phyloP scores from a whole-genome alignment of 2,329 filamentous ascomycete species.

The Zymoseptoria passerinii region DNA sequence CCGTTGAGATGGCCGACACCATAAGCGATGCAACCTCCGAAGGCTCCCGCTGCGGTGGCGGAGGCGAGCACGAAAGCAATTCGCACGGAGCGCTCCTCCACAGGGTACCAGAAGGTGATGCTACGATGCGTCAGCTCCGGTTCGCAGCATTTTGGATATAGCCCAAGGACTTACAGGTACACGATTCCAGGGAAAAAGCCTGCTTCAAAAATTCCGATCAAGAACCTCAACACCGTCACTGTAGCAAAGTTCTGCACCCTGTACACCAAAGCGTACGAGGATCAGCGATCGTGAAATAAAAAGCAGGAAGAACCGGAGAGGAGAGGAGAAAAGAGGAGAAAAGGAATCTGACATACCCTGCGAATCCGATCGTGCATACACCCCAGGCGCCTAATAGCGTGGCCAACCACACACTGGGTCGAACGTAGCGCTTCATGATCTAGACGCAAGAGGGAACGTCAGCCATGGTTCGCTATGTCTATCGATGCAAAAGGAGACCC shows the following conservation, averaged over 20 bases:
- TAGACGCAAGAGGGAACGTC: slow-evolving; percentile 28
- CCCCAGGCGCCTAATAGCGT: slow-evolving; percentile 35
- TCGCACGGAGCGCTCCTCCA: slow-evolving; percentile 49
- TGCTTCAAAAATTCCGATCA: slow-evolving; percentile 35
- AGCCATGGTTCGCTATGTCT: too few relatives aligned
- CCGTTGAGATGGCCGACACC: slow-evolving; percentile 52
- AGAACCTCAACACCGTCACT: slow-evolving; percentile 28
- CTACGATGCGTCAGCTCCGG: not conserved
- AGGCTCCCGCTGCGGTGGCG: slow-evolving; percentile 48
- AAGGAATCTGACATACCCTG: slow-evolving; percentile 10
- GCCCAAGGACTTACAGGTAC: slow-evolving; percentile 4
- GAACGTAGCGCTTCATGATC: slow-evolving; percentile 32
- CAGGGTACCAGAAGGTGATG: slow-evolving; percentile 46
- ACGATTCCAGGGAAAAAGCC: not conserved
- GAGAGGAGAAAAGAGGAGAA: too few relatives aligned
- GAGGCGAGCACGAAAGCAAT: slow-evolving; percentile 48
- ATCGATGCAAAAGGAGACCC: too few relatives aligned
- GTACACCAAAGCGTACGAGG: too few relatives aligned
- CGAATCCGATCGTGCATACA: slow-evolving; percentile 32
- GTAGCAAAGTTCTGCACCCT: slow-evolving; percentile 28
- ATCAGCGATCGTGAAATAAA: too few relatives aligned
- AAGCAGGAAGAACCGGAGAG: too few relatives aligned
- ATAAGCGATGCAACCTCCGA: slow-evolving; percentile 49
- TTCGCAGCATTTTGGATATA: not conserved
- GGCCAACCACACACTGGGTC: slow-evolving; percentile 33